A percentile compares a stretch with the other conserved stretches of the same genome.
Evolutionary conservation across 495 filamentous ascomycete genomes (phyloP).

Genomic region (Neurospora tetrasperma): DNA sequence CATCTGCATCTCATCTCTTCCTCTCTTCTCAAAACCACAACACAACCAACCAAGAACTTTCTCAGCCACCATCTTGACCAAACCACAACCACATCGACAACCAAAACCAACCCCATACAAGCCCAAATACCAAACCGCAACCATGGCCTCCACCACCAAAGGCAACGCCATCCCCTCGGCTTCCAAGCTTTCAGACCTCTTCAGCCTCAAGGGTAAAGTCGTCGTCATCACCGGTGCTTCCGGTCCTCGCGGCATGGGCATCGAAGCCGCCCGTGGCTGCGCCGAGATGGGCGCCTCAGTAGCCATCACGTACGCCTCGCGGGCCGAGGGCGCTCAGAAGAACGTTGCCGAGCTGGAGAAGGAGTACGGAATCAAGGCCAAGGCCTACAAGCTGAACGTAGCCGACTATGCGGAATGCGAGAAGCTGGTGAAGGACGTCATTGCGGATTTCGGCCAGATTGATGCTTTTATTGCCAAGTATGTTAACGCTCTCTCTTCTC

Average conservation of each 20-base stretch:
- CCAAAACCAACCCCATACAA: not conserved
- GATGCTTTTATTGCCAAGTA: slow-evolving; percentile 39
- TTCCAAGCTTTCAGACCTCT: slow-evolving; percentile 28
- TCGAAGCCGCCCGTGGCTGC: slow-evolving; percentile 36
- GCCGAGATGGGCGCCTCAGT: slow-evolving; percentile 42
- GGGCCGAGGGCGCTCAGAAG: slow-evolving; percentile 44
- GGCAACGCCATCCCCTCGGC: slow-evolving; percentile 21
- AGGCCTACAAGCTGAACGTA: slow-evolving; percentile 58
- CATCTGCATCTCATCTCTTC: not conserved
- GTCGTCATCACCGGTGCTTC: slow-evolving; percentile 43
- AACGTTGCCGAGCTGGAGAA: slow-evolving; percentile 42
- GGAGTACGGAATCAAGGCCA: slow-evolving; percentile 46
- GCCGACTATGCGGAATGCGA: slow-evolving; percentile 45
- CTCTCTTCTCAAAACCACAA: not conserved
- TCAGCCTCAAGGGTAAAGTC: slow-evolving; percentile 45
- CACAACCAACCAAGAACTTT: not conserved
- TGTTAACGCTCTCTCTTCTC: slow-evolving; percentile 11
- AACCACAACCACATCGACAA: not conserved
- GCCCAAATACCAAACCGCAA: not conserved
- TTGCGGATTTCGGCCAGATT: slow-evolving; percentile 46
- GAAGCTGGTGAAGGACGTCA: slow-evolving; percentile 41
- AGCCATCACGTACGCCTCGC: slow-evolving; percentile 38
- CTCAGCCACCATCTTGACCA: not conserved
- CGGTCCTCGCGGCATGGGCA: slow-evolving; percentile 42
- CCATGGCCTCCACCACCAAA: slow-evolving; percentile 3